phyloP scores from a whole-genome alignment of 305 asterid species.

The Fraxinus greggii region DNA sequence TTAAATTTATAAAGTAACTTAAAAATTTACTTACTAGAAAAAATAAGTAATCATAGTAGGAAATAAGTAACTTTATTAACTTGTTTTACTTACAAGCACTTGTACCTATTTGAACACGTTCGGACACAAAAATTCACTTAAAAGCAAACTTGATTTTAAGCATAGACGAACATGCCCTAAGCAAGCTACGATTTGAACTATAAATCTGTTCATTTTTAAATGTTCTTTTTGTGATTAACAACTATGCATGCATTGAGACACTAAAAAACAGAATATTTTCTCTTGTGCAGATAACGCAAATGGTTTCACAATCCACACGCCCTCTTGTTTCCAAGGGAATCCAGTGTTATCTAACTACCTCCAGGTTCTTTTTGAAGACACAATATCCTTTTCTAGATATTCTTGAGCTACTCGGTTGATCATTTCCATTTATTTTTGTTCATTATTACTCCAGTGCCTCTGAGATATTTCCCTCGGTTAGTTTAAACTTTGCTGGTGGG shows the following conservation, averaged over 20 bases:
- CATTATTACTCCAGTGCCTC: conserved; percentile 25
- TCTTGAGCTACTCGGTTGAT: not conserved
- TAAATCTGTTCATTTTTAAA: not conserved
- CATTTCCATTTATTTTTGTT: not conserved
- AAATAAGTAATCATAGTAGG: not conserved
- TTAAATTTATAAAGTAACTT: not conserved
- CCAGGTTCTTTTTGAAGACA: conserved; percentile 33
- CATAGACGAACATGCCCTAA: not conserved
- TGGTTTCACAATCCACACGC: conserved; percentile 43
- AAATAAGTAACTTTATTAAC: not conserved
- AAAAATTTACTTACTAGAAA: not conserved
- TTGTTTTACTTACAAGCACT: not conserved
- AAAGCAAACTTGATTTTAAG: not conserved
- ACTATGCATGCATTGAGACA: not conserved
- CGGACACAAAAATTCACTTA: not conserved
- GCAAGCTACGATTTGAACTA: not conserved
- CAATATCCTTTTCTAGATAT: not conserved
- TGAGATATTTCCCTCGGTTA: conserved; percentile 43
- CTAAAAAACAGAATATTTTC: not conserved
- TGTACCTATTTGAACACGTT: not conserved
- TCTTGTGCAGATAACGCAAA: conserved; percentile 37
- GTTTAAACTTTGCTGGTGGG: conserved; percentile 49
- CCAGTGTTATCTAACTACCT: conserved; percentile 41
- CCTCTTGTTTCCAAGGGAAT: conserved; percentile 38
- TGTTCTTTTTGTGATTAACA: not conserved